Evolutionary conservation across 2,329 filamentous ascomycete species (phyloP).

Genomic region (Penicillium sumatraense): DNA sequence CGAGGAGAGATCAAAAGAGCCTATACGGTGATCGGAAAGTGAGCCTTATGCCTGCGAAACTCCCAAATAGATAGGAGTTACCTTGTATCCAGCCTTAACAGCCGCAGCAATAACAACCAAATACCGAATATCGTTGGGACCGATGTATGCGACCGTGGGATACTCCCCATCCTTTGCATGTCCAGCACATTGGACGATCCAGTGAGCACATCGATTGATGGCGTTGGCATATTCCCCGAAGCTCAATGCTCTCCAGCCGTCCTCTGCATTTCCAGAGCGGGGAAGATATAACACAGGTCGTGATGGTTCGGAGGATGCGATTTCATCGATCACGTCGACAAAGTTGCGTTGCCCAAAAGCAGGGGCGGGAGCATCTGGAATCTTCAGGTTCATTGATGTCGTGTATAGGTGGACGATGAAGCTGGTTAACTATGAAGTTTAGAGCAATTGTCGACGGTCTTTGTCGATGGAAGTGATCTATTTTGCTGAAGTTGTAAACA

Average conservation of each 20-base stretch:
- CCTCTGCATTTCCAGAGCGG: not conserved
- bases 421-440: too few species aligned
- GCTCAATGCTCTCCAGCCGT: not conserved
- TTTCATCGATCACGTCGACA: slow-evolving; percentile 6
- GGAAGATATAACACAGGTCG: not conserved
- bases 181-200: slow-evolving; percentile 1
- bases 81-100: slow-evolving; percentile 8
- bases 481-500: not conserved
- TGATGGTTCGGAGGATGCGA: not conserved
- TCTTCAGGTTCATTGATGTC: not conserved
- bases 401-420: too few species aligned
- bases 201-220: slow-evolving; percentile 3
- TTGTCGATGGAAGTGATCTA: not conserved
- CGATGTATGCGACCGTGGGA: slow-evolving; percentile 6
- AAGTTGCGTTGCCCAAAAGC: slow-evolving; percentile 4
- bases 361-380: not conserved
- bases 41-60: too few species aligned
- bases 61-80: not conserved
- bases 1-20: slow-evolving; percentile 53
- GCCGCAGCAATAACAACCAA: not conserved
- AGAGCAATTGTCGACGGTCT: too few species aligned
- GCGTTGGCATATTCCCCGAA: slow-evolving; percentile 3
- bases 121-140: slow-evolving; percentile 5
- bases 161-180: not conserved
- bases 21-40: slow-evolving; percentile 18